Conservation (phyloP, 2,329 filamentous ascomycete genomes). For the Leptographium wingfieldii region DNA sequence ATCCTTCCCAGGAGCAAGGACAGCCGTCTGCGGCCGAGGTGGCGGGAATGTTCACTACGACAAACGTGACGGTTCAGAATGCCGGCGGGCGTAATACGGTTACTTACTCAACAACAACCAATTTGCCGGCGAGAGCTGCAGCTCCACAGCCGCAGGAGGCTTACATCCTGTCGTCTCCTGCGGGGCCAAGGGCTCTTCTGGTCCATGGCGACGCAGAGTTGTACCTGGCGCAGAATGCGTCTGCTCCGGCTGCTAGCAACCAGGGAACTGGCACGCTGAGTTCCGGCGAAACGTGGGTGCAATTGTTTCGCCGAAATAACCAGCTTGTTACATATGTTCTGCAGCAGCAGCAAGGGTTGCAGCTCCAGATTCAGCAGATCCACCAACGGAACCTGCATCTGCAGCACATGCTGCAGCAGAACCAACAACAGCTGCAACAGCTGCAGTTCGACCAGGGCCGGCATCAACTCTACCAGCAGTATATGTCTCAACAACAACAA, state of each 20-base stretch:
- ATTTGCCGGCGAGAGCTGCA: constrained; percentile 9
- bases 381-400: neutral
- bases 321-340: neutral
- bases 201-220: constrained; percentile 37
- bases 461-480: neutral
- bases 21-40: neutral
- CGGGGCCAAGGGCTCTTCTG: constrained; percentile 44
- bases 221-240: constrained; percentile 22
- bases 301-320: neutral
- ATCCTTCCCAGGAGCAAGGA: neutral
- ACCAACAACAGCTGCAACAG: constrained; percentile 5
- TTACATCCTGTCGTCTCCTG: constrained; percentile 48
- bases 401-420: neutral
- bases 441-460: constrained; percentile 5
- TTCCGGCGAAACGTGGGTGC: neutral
- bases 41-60: neutral
- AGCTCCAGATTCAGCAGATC: constrained; percentile 1
- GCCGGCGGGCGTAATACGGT: neutral
- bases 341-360: neutral
- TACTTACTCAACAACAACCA: constrained; percentile 11
- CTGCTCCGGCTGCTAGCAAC: neutral
- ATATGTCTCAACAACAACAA: neutral
- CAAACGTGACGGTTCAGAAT: too few species aligned
- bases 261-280: neutral
- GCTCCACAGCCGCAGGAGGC: constrained; percentile 31